Conservation (phyloP, 805 yeast genomes). For the Saccharomycopsis babjevae region DNA sequence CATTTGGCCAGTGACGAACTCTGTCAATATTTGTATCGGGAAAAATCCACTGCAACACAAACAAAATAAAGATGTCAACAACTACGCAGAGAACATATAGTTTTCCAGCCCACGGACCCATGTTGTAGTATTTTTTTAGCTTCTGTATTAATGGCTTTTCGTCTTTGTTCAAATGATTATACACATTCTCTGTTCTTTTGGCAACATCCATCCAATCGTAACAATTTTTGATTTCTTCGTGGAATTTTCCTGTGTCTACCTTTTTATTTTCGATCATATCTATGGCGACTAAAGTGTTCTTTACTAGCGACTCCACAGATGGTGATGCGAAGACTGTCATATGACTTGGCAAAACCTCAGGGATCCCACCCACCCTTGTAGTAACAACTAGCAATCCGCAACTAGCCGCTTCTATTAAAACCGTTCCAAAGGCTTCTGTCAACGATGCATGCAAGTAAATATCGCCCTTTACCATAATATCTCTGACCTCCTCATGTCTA, state of each 20-base stretch:
- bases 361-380: conserved; percentile 94
- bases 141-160: conserved; percentile 49
- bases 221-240: conserved; percentile 66
- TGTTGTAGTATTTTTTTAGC: conserved; percentile 51
- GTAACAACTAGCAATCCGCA: conserved; percentile 92
- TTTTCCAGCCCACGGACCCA: conserved; percentile 81
- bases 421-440: conserved; percentile 98
- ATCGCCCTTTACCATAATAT: conserved; percentile 88
- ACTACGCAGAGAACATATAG: conserved; percentile 71
- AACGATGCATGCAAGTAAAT: conserved; percentile 88
- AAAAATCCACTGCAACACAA: conserved; percentile 55
- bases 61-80: conserved; percentile 61
- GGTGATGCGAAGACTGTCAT: conserved; percentile 92
- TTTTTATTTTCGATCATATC: conserved; percentile 40
- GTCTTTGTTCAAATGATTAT: conserved; percentile 40
- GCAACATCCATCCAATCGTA: conserved; percentile 93
- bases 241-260: conserved; percentile 69
- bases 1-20: conserved; percentile 70
- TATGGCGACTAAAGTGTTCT: conserved; percentile 65
- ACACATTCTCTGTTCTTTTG: conserved; percentile 71
- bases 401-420: conserved; percentile 92
- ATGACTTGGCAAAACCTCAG: conserved; percentile 85
- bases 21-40: conserved; percentile 64
- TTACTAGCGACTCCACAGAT: conserved; percentile 71
- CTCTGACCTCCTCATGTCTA: conserved; percentile 85